These are phyloP conservation scores for Fusarium poae DNA, from an alignment of 2,329 filamentous ascomycete genomes.

Conservation along the genomic window DNA sequence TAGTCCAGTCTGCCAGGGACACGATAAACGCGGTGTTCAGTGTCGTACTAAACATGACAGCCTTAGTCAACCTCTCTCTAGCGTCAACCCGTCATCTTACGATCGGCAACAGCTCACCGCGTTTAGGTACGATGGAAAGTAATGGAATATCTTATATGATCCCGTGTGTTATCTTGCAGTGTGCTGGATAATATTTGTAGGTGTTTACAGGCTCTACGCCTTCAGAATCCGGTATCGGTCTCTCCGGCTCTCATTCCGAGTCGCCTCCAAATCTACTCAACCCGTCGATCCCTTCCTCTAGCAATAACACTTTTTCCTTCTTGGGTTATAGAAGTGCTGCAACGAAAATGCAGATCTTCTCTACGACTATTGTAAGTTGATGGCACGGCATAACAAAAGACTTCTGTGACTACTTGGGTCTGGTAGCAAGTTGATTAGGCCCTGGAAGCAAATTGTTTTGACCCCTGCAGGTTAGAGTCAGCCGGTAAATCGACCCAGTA, in stretches of 20 bases:
- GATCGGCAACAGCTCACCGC: too few relatives aligned
- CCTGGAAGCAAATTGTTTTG: not conserved
- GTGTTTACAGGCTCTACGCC: not conserved
- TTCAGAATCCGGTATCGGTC: slow-evolving; percentile 18
- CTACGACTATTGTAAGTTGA: not conserved
- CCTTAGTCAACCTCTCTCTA: not conserved
- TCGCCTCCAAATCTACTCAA: not conserved
- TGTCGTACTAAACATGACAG: not conserved
- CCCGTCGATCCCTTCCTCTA: slow-evolving; percentile 15
- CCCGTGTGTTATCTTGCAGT: not conserved
- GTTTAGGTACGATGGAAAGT: too few relatives aligned
- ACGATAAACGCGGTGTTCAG: not conserved
- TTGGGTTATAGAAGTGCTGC: too few relatives aligned
- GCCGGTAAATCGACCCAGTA: slow-evolving; percentile 1
- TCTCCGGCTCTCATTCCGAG: slow-evolving; percentile 1
- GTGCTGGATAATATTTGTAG: not conserved
- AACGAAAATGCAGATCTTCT: not conserved
- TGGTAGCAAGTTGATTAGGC: not conserved
- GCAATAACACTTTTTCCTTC: slow-evolving; percentile 11
- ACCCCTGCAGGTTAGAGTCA: slow-evolving; percentile 34
- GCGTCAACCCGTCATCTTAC: not conserved
- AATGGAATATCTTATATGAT: too few relatives aligned
- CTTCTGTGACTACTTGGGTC: not conserved
- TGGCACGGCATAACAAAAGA: not conserved
- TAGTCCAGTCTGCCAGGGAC: not conserved